Evolutionary conservation across 1,139 yeast genomes (phyloP).

Genomic region (Taphrina sp.): DNA sequence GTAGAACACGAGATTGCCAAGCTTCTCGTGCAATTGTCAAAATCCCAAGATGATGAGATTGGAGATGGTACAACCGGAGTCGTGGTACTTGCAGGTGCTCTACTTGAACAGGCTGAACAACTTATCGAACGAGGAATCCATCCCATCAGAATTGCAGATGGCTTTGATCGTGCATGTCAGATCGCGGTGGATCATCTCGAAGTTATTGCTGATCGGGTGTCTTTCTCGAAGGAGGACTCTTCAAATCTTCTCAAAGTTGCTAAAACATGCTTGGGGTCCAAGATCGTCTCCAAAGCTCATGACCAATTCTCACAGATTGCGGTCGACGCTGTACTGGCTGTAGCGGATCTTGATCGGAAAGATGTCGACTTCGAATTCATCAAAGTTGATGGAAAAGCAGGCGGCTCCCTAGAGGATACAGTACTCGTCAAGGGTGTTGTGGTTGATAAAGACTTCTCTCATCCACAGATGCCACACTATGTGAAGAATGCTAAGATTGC

Average conservation of each 20-base stretch:
- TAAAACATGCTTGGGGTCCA: slow-evolving; percentile 89
- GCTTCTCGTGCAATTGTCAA: slow-evolving; percentile 86
- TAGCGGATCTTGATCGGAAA: slow-evolving; percentile 84
- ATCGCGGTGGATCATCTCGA: slow-evolving; percentile 80
- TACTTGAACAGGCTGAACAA: slow-evolving; percentile 90
- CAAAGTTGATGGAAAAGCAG: slow-evolving; percentile 92
- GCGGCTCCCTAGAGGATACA: slow-evolving; percentile 88
- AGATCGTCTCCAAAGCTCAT: slow-evolving; percentile 90
- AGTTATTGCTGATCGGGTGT: slow-evolving; percentile 62
- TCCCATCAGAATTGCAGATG: slow-evolving; percentile 94
- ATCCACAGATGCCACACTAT: slow-evolving; percentile 93
- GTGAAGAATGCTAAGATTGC: slow-evolving; percentile 84
- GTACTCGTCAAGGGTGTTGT: slow-evolving; percentile 84
- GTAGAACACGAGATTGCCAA: slow-evolving; percentile 95
- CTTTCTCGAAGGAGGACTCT: slow-evolving; percentile 44
- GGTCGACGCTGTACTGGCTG: slow-evolving; percentile 90
- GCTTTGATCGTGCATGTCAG: slow-evolving; percentile 95
- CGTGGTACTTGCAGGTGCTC: slow-evolving; percentile 91
- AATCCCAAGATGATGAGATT: slow-evolving; percentile 96
- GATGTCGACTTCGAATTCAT: slow-evolving; percentile 97
- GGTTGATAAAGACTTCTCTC: slow-evolving; percentile 93
- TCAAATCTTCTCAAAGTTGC: slow-evolving; percentile 74
- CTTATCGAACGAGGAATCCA: slow-evolving; percentile 95
- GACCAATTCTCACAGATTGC: slow-evolving; percentile 96
- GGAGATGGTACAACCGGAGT: slow-evolving; percentile 99